These are phyloP conservation scores for Coniochaeta pulveracea DNA, from an alignment of 2,329 filamentous ascomycete species.

Conservation along the genomic window DNA sequence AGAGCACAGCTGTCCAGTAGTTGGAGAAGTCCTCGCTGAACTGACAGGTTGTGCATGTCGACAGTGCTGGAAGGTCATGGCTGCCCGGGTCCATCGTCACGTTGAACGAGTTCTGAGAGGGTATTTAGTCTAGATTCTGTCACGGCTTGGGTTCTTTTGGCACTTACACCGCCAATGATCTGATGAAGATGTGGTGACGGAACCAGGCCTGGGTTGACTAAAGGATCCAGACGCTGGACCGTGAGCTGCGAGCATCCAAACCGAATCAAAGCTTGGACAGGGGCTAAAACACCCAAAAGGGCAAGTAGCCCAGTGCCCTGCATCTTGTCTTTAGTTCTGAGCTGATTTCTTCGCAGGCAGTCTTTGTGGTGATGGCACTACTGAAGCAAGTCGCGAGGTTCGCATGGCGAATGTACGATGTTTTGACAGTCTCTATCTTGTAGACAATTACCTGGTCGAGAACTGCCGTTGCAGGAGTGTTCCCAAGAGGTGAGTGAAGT, in stretches of 20 bases:
- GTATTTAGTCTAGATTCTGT: not conserved
- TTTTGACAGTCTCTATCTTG: not conserved
- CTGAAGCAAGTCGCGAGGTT: too few relatives aligned
- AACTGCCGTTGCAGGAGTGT: too few relatives aligned
- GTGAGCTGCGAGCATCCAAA: constrained; percentile 41
- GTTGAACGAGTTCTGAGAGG: constrained; percentile 29
- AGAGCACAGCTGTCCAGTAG: constrained; percentile 25
- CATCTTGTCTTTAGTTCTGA: too few relatives aligned
- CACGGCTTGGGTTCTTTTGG: not conserved
- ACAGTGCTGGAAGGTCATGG: constrained; percentile 21
- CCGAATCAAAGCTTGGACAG: constrained; percentile 18
- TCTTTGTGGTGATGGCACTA: too few relatives aligned
- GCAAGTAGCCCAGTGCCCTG: constrained; percentile 13
- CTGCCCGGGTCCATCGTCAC: constrained; percentile 24
- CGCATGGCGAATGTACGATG: not conserved
- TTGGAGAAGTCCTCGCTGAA: constrained; percentile 24
- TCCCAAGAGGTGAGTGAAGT: too few relatives aligned
- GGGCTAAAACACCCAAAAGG: constrained; percentile 16
- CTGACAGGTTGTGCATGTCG: constrained; percentile 30
- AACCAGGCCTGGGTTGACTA: constrained; percentile 31
- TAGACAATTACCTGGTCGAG: constrained; percentile 5
- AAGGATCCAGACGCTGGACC: constrained; percentile 28
- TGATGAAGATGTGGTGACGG: constrained; percentile 47
- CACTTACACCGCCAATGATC: constrained; percentile 37
- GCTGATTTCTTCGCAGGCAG: too few relatives aligned